These are phyloP conservation scores for Phalaenopsis equestris DNA, from an alignment of 106 monocot species.

Conservation along the genomic window DNA sequence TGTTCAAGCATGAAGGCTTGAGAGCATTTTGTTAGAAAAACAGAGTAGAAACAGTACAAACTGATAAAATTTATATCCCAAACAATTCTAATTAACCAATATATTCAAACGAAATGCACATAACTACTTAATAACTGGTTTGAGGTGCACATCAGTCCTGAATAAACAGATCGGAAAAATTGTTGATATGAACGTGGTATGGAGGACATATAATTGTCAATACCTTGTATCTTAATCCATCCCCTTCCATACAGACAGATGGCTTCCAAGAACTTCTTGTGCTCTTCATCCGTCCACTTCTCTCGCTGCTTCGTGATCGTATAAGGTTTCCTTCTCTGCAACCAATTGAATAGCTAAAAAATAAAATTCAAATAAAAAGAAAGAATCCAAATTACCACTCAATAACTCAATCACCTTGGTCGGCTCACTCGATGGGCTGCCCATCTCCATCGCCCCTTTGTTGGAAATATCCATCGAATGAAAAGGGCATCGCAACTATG, in stretches of 20 bases:
- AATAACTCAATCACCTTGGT: constrained; percentile 33
- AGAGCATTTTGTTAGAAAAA: too few relatives aligned
- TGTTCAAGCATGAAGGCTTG: too few relatives aligned
- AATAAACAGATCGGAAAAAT: too few relatives aligned
- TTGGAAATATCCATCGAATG: background rate
- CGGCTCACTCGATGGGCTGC: constrained; percentile 42
- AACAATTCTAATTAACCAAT: too few relatives aligned
- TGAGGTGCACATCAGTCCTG: too few relatives aligned
- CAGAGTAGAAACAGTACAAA: too few relatives aligned
- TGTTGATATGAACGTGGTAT: too few relatives aligned
- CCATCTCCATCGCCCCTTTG: constrained; percentile 25
- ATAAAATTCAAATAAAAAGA: background rate
- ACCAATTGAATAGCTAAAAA: background rate
- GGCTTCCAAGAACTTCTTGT: constrained; percentile 37
- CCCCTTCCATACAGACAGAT: constrained; percentile 38
- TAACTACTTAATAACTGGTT: too few relatives aligned
- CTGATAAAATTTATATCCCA: too few relatives aligned
- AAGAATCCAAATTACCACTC: background rate
- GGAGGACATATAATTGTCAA: background rate
- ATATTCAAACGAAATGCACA: too few relatives aligned
- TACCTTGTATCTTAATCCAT: constrained; percentile 47
- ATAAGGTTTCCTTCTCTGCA: constrained; percentile 43
- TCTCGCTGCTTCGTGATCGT: constrained; percentile 57
- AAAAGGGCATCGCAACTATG: background rate
- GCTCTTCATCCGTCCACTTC: constrained; percentile 50